Conservation (phyloP, 2,329 filamentous ascomycete species). For the Xylariaceae sp. region DNA sequence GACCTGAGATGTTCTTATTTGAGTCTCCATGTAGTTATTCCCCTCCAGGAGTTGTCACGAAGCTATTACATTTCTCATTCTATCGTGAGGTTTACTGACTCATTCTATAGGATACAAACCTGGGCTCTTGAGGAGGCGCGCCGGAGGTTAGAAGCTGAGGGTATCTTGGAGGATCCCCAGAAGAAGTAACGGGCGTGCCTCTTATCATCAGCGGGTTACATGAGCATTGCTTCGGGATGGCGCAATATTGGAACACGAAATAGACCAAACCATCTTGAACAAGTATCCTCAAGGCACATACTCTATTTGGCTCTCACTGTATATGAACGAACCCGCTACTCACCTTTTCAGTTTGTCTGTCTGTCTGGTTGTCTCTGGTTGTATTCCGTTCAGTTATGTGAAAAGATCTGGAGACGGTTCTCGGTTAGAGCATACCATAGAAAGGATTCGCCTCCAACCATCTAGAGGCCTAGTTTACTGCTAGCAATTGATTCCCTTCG, state of each 20-base stretch:
- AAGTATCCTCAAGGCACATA: slow-evolving; percentile 1
- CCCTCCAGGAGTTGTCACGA: no score
- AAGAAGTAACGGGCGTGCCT: slow-evolving; percentile 52
- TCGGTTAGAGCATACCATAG: slow-evolving; percentile 20
- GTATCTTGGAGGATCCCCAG: slow-evolving; percentile 82
- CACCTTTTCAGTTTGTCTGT: neutral
- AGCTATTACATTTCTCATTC: no score
- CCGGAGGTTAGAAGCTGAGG: slow-evolving; percentile 92
- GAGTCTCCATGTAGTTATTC: no score
- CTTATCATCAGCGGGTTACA: slow-evolving; percentile 3
- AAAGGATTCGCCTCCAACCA: slow-evolving; percentile 15
- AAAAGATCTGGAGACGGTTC: neutral
- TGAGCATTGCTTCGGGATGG: no score
- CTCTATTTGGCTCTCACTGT: neutral
- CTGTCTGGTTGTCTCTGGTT: neutral
- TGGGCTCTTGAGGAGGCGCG: slow-evolving; percentile 98
- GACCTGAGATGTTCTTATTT: no score
- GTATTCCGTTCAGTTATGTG: neutral
- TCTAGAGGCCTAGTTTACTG: slow-evolving; percentile 3
- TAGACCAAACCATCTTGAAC: no score
- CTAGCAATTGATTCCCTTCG: no score
- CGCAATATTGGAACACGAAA: no score
- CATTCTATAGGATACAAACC: slow-evolving; percentile 82
- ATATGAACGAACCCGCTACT: neutral
- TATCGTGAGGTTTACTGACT: slow-evolving; percentile 35